Conservation (phyloP, 352 stramenopile genomes). For the Globisporangium solare region DNA sequence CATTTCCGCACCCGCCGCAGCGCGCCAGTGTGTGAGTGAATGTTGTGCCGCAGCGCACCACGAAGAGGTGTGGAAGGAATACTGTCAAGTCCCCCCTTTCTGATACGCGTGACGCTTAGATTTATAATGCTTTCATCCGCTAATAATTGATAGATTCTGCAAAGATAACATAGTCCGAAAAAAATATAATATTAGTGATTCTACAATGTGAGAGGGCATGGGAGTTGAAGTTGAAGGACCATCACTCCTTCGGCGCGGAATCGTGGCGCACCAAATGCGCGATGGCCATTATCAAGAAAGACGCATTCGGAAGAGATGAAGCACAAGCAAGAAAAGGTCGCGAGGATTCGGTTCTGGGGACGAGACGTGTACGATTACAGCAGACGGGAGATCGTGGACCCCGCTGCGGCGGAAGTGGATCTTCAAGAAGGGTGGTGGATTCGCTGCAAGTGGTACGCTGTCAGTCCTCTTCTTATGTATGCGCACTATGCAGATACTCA, state of each 20-base stretch:
- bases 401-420: conserved; percentile 36
- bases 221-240: too few relatives aligned
- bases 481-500: not conserved
- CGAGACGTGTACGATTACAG: conserved; percentile 50
- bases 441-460: conserved; percentile 34
- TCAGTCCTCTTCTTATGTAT: not conserved
- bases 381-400: conserved; percentile 28
- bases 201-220: too few relatives aligned
- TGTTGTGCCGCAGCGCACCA: not conserved
- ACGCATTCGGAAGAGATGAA: conserved; percentile 3
- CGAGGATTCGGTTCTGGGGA: conserved; percentile 19
- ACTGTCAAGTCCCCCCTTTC: too few relatives aligned
- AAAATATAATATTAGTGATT: too few relatives aligned
- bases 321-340: not conserved
- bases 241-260: too few relatives aligned
- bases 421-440: conserved; percentile 40
- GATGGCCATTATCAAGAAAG: too few relatives aligned
- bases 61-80: conserved; percentile 14
- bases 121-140: too few relatives aligned
- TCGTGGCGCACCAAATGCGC: too few relatives aligned
- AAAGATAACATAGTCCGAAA: too few relatives aligned
- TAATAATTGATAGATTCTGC: too few relatives aligned
- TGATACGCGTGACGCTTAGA: too few relatives aligned
- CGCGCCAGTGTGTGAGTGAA: not conserved
- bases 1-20: not conserved